A percentile compares a stretch with the other conserved stretches of the same genome.
phyloP scores from a whole-genome alignment of 202 grass and related monocot species.

The Eragrostis tef region DNA sequence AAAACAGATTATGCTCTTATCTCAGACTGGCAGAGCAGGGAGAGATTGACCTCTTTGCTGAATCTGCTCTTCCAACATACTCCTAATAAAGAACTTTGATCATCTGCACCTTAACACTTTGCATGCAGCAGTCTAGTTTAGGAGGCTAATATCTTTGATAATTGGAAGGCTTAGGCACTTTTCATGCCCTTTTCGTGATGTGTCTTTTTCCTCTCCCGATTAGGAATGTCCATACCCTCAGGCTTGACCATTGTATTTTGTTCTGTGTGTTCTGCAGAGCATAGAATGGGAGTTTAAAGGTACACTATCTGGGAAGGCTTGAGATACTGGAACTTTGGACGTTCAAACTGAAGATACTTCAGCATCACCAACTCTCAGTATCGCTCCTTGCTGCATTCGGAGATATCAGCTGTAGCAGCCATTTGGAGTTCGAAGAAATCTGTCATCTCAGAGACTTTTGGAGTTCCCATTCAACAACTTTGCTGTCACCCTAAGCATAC shows the following conservation, averaged over 20 bases:
- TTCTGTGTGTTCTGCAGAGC: constrained; percentile 1
- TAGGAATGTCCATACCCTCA: background rate
- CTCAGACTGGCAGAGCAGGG: background rate
- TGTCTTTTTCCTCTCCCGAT: background rate
- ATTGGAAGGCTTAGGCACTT: background rate
- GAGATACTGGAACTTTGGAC: background rate
- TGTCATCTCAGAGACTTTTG: background rate
- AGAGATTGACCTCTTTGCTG: constrained; percentile 2
- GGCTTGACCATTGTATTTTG: constrained; percentile 2
- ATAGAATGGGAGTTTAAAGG: constrained; percentile 3
- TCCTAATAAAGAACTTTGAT: background rate
- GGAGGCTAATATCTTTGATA: background rate
- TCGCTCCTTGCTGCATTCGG: background rate
- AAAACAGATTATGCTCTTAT: constrained; percentile 12
- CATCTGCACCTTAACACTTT: constrained; percentile 3
- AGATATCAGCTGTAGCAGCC: background rate
- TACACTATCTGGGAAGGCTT: background rate
- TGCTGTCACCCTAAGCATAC: constrained; percentile 28
- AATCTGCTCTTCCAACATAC: constrained; percentile 8
- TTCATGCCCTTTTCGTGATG: too few relatives aligned
- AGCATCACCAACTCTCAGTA: background rate
- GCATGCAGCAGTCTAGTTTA: background rate
- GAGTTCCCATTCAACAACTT: background rate
- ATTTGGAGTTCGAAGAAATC: constrained; percentile 12
- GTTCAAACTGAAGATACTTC: constrained; percentile 6